Percentiles rank a stretch among this genome's conserved stretches.
These are phyloP conservation scores for Fusarium robinianum DNA, from an alignment of 2,329 filamentous ascomycete genomes.

Conservation along the genomic window DNA sequence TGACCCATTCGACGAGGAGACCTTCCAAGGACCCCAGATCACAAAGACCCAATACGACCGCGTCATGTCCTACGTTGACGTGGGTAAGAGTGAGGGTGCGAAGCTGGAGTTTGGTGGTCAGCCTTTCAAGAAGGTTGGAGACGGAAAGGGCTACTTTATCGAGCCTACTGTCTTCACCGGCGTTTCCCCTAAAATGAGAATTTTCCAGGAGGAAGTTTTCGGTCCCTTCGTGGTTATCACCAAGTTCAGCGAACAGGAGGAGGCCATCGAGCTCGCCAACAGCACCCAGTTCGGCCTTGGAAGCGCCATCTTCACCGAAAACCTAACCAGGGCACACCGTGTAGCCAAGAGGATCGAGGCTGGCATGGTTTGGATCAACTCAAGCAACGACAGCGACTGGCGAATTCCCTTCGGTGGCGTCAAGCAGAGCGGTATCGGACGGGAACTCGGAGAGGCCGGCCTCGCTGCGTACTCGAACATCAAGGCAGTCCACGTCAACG, in stretches of 20 bases:
- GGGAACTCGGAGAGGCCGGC: slow-evolving; percentile 52
- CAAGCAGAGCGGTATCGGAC: slow-evolving; percentile 54
- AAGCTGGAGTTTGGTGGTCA: slow-evolving; percentile 66
- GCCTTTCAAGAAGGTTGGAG: slow-evolving; percentile 36
- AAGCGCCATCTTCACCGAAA: slow-evolving; percentile 64
- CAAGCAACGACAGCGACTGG: slow-evolving; percentile 50
- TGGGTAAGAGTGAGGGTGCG: slow-evolving; percentile 72
- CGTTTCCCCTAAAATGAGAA: slow-evolving; percentile 48
- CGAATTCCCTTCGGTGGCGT: slow-evolving; percentile 52
- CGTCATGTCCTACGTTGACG: slow-evolving; percentile 70
- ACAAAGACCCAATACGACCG: slow-evolving; percentile 72
- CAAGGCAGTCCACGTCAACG: slow-evolving; percentile 52
- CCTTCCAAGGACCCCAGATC: slow-evolving; percentile 76
- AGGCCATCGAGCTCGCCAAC: slow-evolving; percentile 50
- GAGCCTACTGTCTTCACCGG: slow-evolving; percentile 52
- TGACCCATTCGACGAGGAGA: slow-evolving; percentile 69
- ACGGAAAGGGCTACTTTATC: slow-evolving; percentile 52
- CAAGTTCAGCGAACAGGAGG: slow-evolving; percentile 48
- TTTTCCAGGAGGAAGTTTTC: slow-evolving; percentile 54
- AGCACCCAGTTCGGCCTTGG: slow-evolving; percentile 65
- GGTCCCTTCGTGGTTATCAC: slow-evolving; percentile 50
- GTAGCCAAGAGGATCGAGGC: slow-evolving; percentile 62
- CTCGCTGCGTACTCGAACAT: slow-evolving; percentile 50
- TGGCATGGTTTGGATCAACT: slow-evolving; percentile 61
- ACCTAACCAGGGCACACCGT: slow-evolving; percentile 55